These are phyloP conservation scores for Microdochium trichocladiopsis DNA, from an alignment of 2,329 filamentous ascomycete species.

Conservation along the genomic window DNA sequence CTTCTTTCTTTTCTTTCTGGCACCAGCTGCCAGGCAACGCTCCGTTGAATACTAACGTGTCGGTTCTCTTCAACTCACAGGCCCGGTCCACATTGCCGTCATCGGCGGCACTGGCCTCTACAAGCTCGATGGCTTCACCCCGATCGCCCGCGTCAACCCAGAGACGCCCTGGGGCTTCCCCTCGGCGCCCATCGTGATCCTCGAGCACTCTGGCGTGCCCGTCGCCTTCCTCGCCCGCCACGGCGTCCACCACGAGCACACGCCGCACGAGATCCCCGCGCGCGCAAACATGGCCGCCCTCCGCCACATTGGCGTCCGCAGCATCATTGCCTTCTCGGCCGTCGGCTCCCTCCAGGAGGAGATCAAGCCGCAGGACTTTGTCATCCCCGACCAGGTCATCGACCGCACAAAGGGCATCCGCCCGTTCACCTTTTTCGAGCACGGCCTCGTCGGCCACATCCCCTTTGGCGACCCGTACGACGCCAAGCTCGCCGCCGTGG, in stretches of 20 bases:
- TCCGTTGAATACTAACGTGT: not conserved
- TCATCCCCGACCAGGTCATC: conserved; percentile 92
- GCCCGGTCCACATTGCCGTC: conserved; percentile 74
- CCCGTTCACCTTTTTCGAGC: conserved; percentile 93
- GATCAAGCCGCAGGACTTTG: conserved; percentile 93
- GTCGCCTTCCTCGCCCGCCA: conserved; percentile 94
- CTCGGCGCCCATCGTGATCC: conserved; percentile 14
- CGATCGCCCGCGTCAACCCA: conserved; percentile 70
- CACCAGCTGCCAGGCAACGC: too few relatives aligned
- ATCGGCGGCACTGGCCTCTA: conserved; percentile 91
- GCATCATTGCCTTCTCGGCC: conserved; percentile 89
- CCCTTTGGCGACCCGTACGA: conserved; percentile 97
- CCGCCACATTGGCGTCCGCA: conserved; percentile 79
- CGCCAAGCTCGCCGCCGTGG: conserved; percentile 64
- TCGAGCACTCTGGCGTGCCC: conserved; percentile 66
- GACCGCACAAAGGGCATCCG: conserved; percentile 94
- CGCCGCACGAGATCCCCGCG: conserved; percentile 89
- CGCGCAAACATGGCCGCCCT: conserved; percentile 98
- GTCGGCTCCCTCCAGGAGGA: conserved; percentile 89
- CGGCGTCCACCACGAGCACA: conserved; percentile 79
- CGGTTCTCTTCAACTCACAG: conserved; percentile 25
- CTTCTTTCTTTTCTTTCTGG: not conserved
- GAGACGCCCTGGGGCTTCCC: conserved; percentile 82
- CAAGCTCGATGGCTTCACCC: conserved; percentile 78
- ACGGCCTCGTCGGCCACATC: conserved; percentile 86